Evolutionary conservation across 2,329 filamentous ascomycete genomes (phyloP), one percentile per base, ranked within the genome.

Genomic region (Penicillium fuscoglaucum): DNA sequence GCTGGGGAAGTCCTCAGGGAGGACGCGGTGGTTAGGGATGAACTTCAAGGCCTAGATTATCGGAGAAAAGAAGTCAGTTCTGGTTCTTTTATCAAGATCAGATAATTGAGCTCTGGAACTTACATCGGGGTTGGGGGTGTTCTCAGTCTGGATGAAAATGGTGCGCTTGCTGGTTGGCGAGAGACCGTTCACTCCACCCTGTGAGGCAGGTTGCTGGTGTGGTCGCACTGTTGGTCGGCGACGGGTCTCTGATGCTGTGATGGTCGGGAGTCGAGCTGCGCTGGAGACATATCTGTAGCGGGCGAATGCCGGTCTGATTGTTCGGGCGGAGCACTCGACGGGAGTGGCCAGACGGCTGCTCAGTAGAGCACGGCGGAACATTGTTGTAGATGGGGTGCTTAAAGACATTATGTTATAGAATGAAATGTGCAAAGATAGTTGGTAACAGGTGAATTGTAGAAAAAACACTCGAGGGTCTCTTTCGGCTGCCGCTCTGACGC

Each of bases 91-190:
- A 5, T 24, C 2, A 29, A 31, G 1, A 17, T 17, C 13, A 24
- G 17, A 35, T n/a, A 28, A 43, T n/a, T 40, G 40, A 15, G 24
- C n/a, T 21, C 6, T 40, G 21, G 3, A 39, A 74, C 78, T 68
- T 72, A 85, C 93, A 79, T 98, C 92, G n/a, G 87, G 83, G 77
- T 99, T 99, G 28, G 95, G 95, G 1, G 95, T 99, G 65, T 84
- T 85, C 73, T 98, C 93, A 6, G 93, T 98, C 79, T 99, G 95
- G 72, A 99, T 99, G 81, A 98, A 99, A 76, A 99, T 96, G 26
- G 87, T 92, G 64, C 93, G 88, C 59, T 74, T 77, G 57, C 76
- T 75, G 26, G 70, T 72, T 26, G 75, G 70, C n/a, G 71, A 73
- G 24, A 75, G 66, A 3, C 73, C 70, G 48, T 74, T 78, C 44